A percentile compares a stretch with the other conserved stretches of the same genome.
These are phyloP conservation scores for Picochlorum sp. DNA, from an alignment of 139 green algal genomes.

Conservation along the genomic window DNA sequence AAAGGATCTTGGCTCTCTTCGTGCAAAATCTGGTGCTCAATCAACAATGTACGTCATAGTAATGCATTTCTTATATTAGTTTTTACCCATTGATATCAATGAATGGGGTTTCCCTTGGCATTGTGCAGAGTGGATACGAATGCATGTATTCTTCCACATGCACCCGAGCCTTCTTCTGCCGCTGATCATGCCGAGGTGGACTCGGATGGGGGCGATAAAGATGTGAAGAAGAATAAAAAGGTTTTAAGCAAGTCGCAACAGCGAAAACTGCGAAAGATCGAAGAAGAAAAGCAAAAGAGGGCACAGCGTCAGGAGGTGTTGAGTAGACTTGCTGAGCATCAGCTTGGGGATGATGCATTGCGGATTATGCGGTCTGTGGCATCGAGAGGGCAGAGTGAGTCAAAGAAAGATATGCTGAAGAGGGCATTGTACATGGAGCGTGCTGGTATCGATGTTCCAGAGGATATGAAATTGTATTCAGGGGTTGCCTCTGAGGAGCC, in stretches of 20 bases:
- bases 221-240: background rate
- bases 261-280: constrained; percentile 60
- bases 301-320: constrained; percentile 27
- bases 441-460: constrained; percentile 35
- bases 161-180: too few relatives aligned
- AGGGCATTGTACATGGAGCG: constrained; percentile 50
- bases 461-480: constrained; percentile 1
- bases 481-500: background rate
- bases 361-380: constrained; percentile 45
- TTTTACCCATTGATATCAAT: too few relatives aligned
- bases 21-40: too few relatives aligned
- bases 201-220: background rate
- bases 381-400: constrained; percentile 50
- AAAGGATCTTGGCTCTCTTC: too few relatives aligned
- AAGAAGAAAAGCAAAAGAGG: constrained; percentile 53
- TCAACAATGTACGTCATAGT: too few relatives aligned
- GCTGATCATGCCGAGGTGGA: background rate
- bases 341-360: constrained; percentile 28
- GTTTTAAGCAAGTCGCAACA: constrained; percentile 57
- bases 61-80: too few relatives aligned
- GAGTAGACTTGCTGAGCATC: constrained; percentile 15
- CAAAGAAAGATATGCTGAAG: constrained; percentile 59
- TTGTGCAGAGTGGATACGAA: too few relatives aligned
- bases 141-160: too few relatives aligned
- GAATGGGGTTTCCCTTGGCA: too few relatives aligned